phyloP scores from a whole-genome alignment of 495 filamentous ascomycete species.

The Coniosporium apollinis region DNA sequence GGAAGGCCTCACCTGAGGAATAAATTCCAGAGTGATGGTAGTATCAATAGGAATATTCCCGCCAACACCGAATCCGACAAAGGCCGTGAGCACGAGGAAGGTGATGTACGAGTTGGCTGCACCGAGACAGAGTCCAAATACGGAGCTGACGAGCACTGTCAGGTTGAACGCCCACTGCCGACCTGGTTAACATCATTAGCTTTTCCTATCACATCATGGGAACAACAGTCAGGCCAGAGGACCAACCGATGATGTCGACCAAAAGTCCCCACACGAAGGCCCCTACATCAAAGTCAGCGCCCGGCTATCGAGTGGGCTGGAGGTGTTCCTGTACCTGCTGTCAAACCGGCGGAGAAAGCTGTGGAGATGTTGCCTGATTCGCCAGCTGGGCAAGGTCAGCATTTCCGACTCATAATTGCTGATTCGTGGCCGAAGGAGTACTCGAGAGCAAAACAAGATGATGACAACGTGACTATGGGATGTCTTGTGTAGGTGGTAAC shows the following conservation, averaged over 20 bases:
- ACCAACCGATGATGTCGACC: constrained; percentile 31
- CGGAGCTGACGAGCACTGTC: constrained; percentile 27
- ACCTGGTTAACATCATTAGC: constrained; percentile 13
- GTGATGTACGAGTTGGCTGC: constrained; percentile 24
- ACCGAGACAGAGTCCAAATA: constrained; percentile 31
- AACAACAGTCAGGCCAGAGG: not conserved
- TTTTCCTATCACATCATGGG: not conserved
- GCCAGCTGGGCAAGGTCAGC: constrained; percentile 1
- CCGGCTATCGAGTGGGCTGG: too few species aligned
- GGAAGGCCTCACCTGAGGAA: constrained; percentile 20
- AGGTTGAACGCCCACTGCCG: constrained; percentile 34
- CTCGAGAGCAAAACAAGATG: too few species aligned
- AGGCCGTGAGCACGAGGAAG: constrained; percentile 29
- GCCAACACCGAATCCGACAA: constrained; percentile 31
- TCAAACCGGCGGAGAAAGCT: constrained; percentile 13
- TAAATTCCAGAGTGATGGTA: constrained; percentile 32
- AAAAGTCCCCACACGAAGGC: constrained; percentile 34
- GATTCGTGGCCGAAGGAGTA: too few species aligned
- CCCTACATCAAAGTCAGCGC: too few species aligned
- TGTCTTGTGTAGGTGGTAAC: too few species aligned
- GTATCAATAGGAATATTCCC: constrained; percentile 37
- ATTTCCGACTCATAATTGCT: too few species aligned
- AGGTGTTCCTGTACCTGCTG: constrained; percentile 14
- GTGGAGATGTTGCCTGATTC: constrained; percentile 9
- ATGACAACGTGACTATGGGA: too few species aligned